Evolutionary conservation across 129 eudicot genomes (phyloP), one percentile per base, ranked within the genome.

Genomic region (Lactuca sativa): DNA sequence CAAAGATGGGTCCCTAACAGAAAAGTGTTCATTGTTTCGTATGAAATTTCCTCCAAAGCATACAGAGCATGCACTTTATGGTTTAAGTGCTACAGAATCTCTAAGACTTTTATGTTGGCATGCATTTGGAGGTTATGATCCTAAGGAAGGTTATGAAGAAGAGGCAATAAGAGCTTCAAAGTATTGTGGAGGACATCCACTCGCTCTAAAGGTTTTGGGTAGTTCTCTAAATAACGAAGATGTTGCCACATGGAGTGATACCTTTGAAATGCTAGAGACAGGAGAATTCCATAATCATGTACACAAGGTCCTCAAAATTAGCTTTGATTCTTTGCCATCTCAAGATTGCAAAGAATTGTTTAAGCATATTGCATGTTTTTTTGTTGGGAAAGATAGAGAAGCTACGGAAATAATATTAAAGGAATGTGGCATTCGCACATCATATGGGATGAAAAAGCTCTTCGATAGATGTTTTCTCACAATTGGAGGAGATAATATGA

Each of bases 381-480:
- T 47, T 60, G 41, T 47, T 17, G 73, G 62, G 34, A 25, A 15
- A 25, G 61, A 32, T 2, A 67, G 57, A 36, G 13, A 52, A 7
- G 3, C 9, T 4, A n/a, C 32, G 0, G 38, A n/a, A 37, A n/a
- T 3, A n/a, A 52, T 53, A n/a, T 33, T 67, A 67, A 38, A 67
- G 11, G 49, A 16, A 8, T 67, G 62, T 62, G n/a, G n/a, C 12
- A 25, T 67, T 30, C 40, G 1, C 62, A 53, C 62, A 15, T 6
- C 14, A 8, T 41, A 51, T 67, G 62, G 51, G 51, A 34, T 67
- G 1, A 9, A 17, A 7, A 34, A 48, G 53, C 59, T 51, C 11
- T 52, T 52, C 36, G 61, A 67, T 7, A 52, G 73, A 67, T 67
- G 62, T 53, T n/a, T 67, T 9, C 37, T 67, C 5, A 67, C 62